Base-by-base conservation (phyloP, 768 basidiomycete species). In the Collybia sordida region DNA sequence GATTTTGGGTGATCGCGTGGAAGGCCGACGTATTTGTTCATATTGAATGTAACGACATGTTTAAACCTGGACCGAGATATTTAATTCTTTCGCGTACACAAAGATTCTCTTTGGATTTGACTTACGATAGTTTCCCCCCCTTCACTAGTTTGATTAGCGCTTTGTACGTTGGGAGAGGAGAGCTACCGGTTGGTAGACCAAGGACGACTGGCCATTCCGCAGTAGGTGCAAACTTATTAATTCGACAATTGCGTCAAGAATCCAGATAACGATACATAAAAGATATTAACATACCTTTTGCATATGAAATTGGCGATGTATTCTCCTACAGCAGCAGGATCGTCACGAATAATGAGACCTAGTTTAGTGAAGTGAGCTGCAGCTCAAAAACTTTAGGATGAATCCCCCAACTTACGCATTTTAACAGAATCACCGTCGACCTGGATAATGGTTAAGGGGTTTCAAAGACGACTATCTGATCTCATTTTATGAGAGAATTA, bases 21-120 rank as follows among this genome's bases (percentile, higher is more conserved):
- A 28, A 94, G 77, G 3, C 84, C 87, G 50, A 93, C 92, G 63
- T 94, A 95, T 70, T 95, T 92, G 69, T 95, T 92, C 92, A 93
- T 92, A 72, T 93, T 93, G 75, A 93, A 93, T 0, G 90, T 92
- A 38, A 93, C 76, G 54, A 93, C 91, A 73, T 93, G 71, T 69
- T 88, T 84, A 73, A 88, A 92, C 22, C 88, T 89, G 57, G 23
- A 22, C 11, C 8, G 4, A 28, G 9, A 28, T 6, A 37, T 47
- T 14, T 25, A n/a, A 23, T 28, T n/a, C 15, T 37, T 14, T 5
- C 18, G 6, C 1, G 34, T 18, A 28, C 23, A 4, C 6, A 22
- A 37, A 8, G 34, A 43, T 21, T 45, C 37, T 45, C 21, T 21
- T 14, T 21, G 24, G 18, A 27, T 1, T 45, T 31, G 27, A 77